A percentile compares a stretch with the other conserved stretches of the same genome.
Conservation (phyloP, 2,329 filamentous ascomycete species). For the Clonostachys solani region DNA sequence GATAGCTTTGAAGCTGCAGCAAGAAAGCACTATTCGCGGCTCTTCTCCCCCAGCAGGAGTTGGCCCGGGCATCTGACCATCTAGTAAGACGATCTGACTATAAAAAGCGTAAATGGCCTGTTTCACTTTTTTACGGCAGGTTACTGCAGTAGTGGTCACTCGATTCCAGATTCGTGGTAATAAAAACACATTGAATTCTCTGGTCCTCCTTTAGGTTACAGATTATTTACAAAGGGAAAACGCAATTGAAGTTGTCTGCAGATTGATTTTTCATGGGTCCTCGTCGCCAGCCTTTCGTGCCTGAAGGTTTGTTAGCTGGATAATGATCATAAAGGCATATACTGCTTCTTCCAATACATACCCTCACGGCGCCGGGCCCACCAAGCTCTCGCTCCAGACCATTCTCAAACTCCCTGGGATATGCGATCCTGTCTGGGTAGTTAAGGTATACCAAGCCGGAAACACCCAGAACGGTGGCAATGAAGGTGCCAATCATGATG, state of each 20-base stretch:
- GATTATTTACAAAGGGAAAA: constrained; percentile 29
- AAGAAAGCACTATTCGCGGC: neutral
- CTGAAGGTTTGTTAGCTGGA: constrained; percentile 16
- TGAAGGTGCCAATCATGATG: constrained; percentile 64
- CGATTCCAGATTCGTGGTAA: neutral
- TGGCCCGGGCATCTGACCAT: neutral
- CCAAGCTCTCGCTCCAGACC: constrained; percentile 74
- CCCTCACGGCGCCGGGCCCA: constrained; percentile 61
- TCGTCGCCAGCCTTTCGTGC: constrained; percentile 52
- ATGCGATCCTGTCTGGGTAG: constrained; percentile 70
- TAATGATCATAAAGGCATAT: neutral
- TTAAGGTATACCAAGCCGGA: constrained; percentile 62
- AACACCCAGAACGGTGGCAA: constrained; percentile 58
- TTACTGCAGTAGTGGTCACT: too few species aligned
- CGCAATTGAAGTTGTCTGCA: neutral
- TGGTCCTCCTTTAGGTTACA: neutral
- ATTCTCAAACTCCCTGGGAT: constrained; percentile 66
- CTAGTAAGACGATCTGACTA: neutral
- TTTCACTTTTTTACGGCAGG: too few species aligned
- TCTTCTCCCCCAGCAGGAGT: neutral
- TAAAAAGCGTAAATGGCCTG: too few species aligned
- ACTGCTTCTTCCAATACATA: constrained; percentile 35
- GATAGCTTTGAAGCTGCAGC: neutral
- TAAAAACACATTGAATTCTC: neutral
- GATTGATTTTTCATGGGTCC: constrained; percentile 33